phyloP scores from a whole-genome alignment of 1,284 basidiomycete species.

The Ganoderma resinaceum region DNA sequence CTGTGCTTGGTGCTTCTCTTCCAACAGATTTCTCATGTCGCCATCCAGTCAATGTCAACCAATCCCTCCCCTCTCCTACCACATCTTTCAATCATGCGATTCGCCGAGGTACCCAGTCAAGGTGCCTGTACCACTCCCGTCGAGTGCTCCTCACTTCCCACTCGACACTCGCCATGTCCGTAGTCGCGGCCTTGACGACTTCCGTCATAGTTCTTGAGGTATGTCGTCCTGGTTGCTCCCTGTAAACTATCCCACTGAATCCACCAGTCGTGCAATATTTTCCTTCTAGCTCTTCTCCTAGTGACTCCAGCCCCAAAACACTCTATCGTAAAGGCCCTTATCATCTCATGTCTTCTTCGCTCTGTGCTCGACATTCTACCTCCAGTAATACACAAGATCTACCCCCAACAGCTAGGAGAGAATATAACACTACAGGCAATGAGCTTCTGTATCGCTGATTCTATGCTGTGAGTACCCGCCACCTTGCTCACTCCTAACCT shows the following conservation, averaged over 20 bases:
- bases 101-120: background rate
- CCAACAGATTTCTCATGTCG: conserved; percentile 27
- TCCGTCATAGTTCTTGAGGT: conserved; percentile 35
- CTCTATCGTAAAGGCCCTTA: conserved; percentile 35
- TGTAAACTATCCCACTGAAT: background rate
- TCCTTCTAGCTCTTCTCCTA: conserved; percentile 31
- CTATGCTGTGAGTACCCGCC: conserved; percentile 32
- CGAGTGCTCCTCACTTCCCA: background rate
- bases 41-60: background rate
- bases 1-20: conserved; percentile 24
- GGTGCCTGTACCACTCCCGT: background rate
- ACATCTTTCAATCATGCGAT: background rate
- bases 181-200: conserved; percentile 17
- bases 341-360: conserved; percentile 32
- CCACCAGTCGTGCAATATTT: conserved; percentile 30
- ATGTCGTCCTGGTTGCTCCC: background rate
- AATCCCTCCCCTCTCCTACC: background rate
- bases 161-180: conserved; percentile 8
- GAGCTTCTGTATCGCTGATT: conserved; percentile 33
- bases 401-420: conserved; percentile 16
- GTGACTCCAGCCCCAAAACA: conserved; percentile 37
- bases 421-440: conserved; percentile 11
- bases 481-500: background rate
- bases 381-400: conserved; percentile 25
- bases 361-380: conserved; percentile 32